These are phyloP conservation scores for Anacardium occidentale DNA, from an alignment of 345 rosid species.

Conservation along the genomic window DNA sequence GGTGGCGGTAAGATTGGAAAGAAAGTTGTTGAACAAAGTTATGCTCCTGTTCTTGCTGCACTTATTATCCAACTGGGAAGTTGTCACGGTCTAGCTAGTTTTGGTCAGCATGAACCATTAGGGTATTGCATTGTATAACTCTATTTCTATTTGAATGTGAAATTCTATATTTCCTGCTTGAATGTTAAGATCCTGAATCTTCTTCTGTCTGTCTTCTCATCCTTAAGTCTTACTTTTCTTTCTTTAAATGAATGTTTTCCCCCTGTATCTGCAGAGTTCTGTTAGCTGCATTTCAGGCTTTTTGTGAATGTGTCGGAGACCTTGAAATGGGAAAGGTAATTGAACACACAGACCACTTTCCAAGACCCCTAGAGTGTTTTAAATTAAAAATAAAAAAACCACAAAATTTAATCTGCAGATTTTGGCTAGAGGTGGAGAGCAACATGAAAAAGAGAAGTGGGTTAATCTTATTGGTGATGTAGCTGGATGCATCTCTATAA, in stretches of 20 bases:
- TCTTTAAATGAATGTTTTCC: constrained; percentile 2
- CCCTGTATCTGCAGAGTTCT: constrained; percentile 64
- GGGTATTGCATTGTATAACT: constrained; percentile 42
- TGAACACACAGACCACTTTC: neutral
- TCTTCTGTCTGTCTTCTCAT: neutral
- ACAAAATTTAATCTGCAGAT: constrained; percentile 46
- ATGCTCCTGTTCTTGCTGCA: constrained; percentile 80
- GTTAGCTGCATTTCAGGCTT: constrained; percentile 83
- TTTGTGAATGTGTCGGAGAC: constrained; percentile 98
- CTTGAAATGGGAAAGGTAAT: constrained; percentile 98
- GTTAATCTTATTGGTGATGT: constrained; percentile 78
- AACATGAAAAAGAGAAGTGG: constrained; percentile 88
- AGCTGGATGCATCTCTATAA: constrained; percentile 86
- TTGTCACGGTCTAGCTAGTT: constrained; percentile 79
- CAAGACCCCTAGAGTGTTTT: constrained; percentile 13
- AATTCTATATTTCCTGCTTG: neutral
- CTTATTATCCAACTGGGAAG: constrained; percentile 90
- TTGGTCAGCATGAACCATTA: constrained; percentile 84
- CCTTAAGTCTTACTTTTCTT: too few species aligned
- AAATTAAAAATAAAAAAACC: constrained; percentile 20
- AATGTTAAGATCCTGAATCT: neutral
- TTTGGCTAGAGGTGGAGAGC: constrained; percentile 87
- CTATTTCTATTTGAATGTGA: constrained; percentile 4
- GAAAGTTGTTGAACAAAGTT: constrained; percentile 85
- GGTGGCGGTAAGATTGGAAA: constrained; percentile 97